Percentiles rank a stretch among this genome's conserved stretches.
Conservation (phyloP, 176 grass and related monocot genomes). For the Sorghum bicolor region DNA sequence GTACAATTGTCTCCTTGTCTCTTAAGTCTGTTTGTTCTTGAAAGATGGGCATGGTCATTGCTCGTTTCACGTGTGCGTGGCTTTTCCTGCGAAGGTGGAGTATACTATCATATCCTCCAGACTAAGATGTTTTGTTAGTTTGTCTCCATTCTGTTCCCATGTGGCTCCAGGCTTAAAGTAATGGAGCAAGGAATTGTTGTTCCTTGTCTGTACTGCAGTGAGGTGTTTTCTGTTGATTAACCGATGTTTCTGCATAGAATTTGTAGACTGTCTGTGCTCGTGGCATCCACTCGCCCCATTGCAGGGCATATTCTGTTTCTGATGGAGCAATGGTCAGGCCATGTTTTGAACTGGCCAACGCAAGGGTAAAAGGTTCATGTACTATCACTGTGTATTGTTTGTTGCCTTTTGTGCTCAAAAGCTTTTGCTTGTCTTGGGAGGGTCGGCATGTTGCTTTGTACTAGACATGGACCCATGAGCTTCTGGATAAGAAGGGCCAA, state of each 20-base stretch:
- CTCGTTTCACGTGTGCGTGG: constrained; percentile 6
- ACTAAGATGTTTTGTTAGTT: not conserved
- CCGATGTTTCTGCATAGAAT: not conserved
- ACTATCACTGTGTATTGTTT: not conserved
- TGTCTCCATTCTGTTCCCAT: constrained; percentile 34
- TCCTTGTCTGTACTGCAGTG: not conserved
- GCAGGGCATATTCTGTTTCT: not conserved
- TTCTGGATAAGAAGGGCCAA: not conserved
- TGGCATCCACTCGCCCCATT: not conserved
- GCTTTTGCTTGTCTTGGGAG: not conserved
- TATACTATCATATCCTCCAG: not conserved
- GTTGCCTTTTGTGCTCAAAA: not conserved
- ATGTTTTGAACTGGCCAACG: constrained; percentile 1
- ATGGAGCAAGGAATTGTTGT: not conserved
- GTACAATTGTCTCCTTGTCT: not conserved
- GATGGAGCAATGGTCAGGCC: not conserved
- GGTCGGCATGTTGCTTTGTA: not conserved
- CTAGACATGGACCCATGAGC: not conserved
- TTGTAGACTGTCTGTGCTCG: not conserved
- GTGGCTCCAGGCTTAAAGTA: constrained; percentile 13
- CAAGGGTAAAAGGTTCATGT: not conserved
- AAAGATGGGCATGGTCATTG: constrained; percentile 1
- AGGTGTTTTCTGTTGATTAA: constrained; percentile 6
- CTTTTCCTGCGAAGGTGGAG: not conserved
- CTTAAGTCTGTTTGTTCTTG: not conserved